These are phyloP conservation scores for Tetraselmis striata DNA, from an alignment of 139 green algal species.

Conservation along the genomic window DNA sequence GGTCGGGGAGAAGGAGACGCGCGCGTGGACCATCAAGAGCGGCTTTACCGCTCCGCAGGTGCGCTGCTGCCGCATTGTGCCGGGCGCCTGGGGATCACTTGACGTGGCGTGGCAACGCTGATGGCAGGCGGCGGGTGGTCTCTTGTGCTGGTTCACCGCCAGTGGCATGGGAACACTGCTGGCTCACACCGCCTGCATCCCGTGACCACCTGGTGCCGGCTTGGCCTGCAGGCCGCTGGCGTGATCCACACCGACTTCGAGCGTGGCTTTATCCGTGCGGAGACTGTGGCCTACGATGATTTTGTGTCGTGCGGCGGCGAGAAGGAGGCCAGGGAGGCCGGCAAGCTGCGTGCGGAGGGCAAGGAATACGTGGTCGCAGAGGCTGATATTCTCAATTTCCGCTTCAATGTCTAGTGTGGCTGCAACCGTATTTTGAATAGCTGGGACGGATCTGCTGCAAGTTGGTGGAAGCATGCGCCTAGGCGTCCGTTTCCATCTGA, in stretches of 20 bases:
- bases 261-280: conserved; percentile 88
- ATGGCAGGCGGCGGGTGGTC: too few species aligned
- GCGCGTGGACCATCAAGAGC: conserved; percentile 78
- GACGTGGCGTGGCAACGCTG: too few species aligned
- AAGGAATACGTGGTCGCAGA: conserved; percentile 97
- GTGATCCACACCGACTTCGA: conserved; percentile 96
- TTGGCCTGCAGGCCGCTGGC: conserved; percentile 66
- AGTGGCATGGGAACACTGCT: too few species aligned
- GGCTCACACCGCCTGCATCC: not conserved
- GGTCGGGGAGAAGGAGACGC: conserved; percentile 88
- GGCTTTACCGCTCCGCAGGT: conserved; percentile 73
- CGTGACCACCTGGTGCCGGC: not conserved
- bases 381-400: conserved; percentile 17
- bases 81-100: not conserved
- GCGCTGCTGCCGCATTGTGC: not conserved
- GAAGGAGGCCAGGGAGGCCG: conserved; percentile 64
- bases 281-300: conserved; percentile 80
- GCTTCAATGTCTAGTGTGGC: not conserved
- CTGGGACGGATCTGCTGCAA: too few species aligned
- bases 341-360: conserved; percentile 80
- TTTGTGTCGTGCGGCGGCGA: conserved; percentile 41
- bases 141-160: too few species aligned
- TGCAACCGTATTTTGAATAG: too few species aligned
- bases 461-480: too few species aligned
- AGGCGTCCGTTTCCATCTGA: too few species aligned